A percentile compares a stretch with the other conserved stretches of the same genome.
Evolutionary conservation across 2,329 filamentous ascomycete species (phyloP).

Genomic region (Pyrenochaeta sp.): DNA sequence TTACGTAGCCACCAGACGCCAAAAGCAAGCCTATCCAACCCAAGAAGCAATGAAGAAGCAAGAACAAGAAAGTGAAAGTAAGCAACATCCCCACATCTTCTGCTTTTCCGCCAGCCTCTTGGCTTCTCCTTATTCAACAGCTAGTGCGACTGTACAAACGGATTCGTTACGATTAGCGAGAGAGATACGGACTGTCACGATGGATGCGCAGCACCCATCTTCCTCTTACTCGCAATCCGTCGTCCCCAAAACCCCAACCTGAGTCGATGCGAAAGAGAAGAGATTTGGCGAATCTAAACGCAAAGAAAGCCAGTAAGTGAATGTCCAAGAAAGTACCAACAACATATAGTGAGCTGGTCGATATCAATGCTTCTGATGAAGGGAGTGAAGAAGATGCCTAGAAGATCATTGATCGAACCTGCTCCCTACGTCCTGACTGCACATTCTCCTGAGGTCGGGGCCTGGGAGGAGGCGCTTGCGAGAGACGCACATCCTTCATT

Average conservation of each 20-base stretch:
- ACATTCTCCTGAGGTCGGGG: constrained; percentile 41
- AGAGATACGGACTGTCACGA: background rate
- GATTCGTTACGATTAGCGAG: background rate
- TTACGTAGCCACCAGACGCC: constrained; percentile 8
- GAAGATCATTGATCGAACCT: constrained; percentile 55
- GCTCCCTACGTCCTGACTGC: constrained; percentile 41
- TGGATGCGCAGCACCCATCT: constrained; percentile 29
- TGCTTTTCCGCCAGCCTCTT: constrained; percentile 1
- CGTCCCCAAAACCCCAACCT: constrained; percentile 30
- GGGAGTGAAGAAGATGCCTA: constrained; percentile 30
- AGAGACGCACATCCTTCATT: constrained; percentile 39
- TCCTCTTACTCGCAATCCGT: constrained; percentile 13
- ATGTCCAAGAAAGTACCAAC: constrained; percentile 23
- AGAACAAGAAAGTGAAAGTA: constrained; percentile 10
- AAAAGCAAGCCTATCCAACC: constrained; percentile 9
- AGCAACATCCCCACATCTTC: background rate
- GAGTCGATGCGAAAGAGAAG: constrained; percentile 28
- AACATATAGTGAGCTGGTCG: constrained; percentile 15
- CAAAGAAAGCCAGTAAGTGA: constrained; percentile 41
- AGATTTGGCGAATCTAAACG: constrained; percentile 28
- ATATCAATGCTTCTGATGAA: constrained; percentile 35
- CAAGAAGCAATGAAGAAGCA: constrained; percentile 7
- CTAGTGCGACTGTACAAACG: background rate
- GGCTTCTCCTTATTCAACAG: constrained; percentile 1
- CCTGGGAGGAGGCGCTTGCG: constrained; percentile 38